Evolutionary conservation across 495 filamentous ascomycete genomes (phyloP).

Genomic region (Patellaria atrata): DNA sequence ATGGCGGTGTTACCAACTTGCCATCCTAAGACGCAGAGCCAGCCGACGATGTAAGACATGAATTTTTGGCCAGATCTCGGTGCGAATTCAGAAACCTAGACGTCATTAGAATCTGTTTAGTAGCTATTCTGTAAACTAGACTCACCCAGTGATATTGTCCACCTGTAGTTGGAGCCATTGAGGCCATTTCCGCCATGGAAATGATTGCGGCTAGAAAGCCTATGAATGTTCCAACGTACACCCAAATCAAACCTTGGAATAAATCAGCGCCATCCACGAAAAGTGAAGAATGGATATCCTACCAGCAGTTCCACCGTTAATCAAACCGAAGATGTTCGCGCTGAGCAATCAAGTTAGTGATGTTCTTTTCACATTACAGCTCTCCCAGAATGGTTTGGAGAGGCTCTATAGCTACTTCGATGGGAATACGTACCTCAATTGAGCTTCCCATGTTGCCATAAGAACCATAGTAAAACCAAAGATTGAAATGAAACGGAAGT

Average conservation of each 20-base stretch:
- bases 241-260: constrained; percentile 17
- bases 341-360: neutral
- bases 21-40: constrained; percentile 48
- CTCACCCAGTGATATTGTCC: constrained; percentile 28
- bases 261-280: constrained; percentile 11
- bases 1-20: constrained; percentile 39
- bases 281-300: constrained; percentile 19
- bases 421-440: constrained; percentile 10
- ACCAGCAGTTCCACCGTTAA: constrained; percentile 25
- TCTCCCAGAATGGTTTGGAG: neutral
- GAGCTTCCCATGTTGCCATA: constrained; percentile 17
- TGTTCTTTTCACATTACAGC: neutral
- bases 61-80: constrained; percentile 19
- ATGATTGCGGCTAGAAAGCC: constrained; percentile 7
- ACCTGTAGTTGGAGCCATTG: constrained; percentile 23
- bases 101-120: too few species aligned
- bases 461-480: constrained; percentile 18
- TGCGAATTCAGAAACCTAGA: constrained; percentile 23
- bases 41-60: constrained; percentile 30
- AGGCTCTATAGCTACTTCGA: too few species aligned
- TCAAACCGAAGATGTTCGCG: constrained; percentile 14
- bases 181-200: constrained; percentile 21
- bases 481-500: constrained; percentile 17
- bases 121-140: too few species aligned
- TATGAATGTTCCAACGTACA: constrained; percentile 12